Conservation (phyloP, 2,329 filamentous ascomycete species). For the Cladosporium velox region DNA sequence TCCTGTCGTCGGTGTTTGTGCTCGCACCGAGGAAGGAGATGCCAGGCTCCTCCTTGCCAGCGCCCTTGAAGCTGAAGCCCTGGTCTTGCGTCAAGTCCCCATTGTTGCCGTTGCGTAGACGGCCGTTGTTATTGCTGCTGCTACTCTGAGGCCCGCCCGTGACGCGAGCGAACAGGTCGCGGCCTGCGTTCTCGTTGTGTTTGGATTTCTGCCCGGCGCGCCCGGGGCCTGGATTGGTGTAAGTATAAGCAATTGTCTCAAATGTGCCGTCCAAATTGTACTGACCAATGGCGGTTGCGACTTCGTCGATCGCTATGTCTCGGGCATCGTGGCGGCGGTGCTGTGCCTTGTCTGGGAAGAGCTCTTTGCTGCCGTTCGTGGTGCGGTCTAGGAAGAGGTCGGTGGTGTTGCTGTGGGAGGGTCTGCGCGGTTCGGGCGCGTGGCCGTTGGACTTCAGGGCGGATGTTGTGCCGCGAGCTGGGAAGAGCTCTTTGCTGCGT, state of each 20-base stretch:
- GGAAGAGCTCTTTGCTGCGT: conserved; percentile 45
- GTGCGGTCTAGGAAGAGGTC: conserved; percentile 34
- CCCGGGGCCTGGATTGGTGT: conserved; percentile 22
- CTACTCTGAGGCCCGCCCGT: conserved; percentile 20
- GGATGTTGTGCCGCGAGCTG: conserved; percentile 21
- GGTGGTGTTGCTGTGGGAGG: conserved; percentile 12
- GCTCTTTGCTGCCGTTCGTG: conserved; percentile 30
- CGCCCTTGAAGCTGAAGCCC: conserved; percentile 40
- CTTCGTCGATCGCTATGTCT: conserved; percentile 36
- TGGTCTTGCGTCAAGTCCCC: conserved; percentile 17
- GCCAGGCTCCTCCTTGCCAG: conserved; percentile 26
- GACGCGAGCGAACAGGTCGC: conserved; percentile 29
- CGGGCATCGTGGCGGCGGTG: conserved; percentile 49
- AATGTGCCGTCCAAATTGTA: conserved; percentile 29
- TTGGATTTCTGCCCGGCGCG: conserved; percentile 21
- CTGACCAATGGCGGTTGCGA: conserved; percentile 30
- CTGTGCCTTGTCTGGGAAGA: conserved; percentile 44
- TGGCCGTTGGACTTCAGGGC: conserved; percentile 8
- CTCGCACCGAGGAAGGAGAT: conserved; percentile 38
- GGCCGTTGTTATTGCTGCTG: conserved; percentile 4
- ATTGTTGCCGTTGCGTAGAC: conserved; percentile 10
- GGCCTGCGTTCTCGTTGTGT: conserved; percentile 17
- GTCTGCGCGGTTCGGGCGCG: conserved; percentile 2
- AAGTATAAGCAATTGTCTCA: conserved; percentile 23
- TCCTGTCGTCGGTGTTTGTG: conserved; percentile 22